phyloP scores from a whole-genome alignment of 805 yeast species.

The Wickerhamiella brachini region DNA sequence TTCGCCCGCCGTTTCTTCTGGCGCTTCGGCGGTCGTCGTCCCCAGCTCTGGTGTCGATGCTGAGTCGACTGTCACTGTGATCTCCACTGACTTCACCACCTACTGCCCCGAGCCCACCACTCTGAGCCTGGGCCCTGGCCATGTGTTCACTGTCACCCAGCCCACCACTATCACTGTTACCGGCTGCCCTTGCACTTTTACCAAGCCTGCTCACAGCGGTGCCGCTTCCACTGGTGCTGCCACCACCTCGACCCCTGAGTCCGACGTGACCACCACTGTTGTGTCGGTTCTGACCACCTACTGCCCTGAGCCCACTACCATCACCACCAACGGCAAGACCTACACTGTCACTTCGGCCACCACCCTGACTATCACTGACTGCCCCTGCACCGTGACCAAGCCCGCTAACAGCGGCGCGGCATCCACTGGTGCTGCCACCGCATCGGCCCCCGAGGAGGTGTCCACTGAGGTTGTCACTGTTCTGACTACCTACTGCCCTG shows the following conservation, averaged over 20 bases:
- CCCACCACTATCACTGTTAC: constrained; percentile 49
- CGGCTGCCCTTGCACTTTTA: constrained; percentile 53
- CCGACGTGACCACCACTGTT: constrained; percentile 4
- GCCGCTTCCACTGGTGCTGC: too few relatives aligned
- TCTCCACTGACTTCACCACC: constrained; percentile 17
- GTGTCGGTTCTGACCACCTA: constrained; percentile 18
- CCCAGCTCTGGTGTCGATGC: not conserved
- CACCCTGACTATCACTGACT: constrained; percentile 53
- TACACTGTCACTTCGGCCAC: constrained; percentile 34
- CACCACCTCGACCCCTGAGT: not conserved
- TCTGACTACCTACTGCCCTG: constrained; percentile 69
- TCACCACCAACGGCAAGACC: constrained; percentile 4
- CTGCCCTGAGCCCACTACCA: constrained; percentile 12
- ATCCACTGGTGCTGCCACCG: not conserved
- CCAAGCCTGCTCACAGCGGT: constrained; percentile 24
- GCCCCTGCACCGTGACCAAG: constrained; percentile 26
- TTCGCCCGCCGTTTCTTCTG: constrained; percentile 2
- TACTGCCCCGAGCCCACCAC: constrained; percentile 20
- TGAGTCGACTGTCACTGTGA: constrained; percentile 8
- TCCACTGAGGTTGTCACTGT: constrained; percentile 18
- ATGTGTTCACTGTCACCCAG: constrained; percentile 27
- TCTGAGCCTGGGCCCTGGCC: constrained; percentile 21
- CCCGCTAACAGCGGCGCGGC: constrained; percentile 12
- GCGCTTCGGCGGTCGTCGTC: not conserved
- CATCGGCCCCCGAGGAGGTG: not conserved